Conservation (phyloP, 2,329 filamentous ascomycete genomes). For the Neofusicoccum umdonicola region DNA sequence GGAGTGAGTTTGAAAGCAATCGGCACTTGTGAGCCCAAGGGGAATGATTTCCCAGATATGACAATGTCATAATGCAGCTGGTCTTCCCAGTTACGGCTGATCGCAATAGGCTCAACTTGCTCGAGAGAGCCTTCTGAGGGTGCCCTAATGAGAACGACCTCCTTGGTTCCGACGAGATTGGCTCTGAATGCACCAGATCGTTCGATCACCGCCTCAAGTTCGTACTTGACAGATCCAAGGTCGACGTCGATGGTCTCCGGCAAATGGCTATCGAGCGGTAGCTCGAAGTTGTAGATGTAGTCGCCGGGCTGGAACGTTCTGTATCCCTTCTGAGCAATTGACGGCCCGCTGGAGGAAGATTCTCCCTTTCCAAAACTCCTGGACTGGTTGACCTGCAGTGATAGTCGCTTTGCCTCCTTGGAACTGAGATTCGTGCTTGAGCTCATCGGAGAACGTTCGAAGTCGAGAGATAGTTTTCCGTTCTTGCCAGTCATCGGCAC, state of each 20-base stretch:
- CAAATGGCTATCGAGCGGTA: constrained; percentile 74
- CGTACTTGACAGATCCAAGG: constrained; percentile 82
- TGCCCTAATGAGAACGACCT: constrained; percentile 79
- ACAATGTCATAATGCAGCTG: constrained; percentile 94
- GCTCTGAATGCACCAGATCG: constrained; percentile 86
- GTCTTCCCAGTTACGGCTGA: constrained; percentile 91
- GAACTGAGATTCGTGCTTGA: constrained; percentile 45
- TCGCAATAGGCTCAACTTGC: constrained; percentile 89
- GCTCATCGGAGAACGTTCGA: constrained; percentile 46
- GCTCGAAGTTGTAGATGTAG: constrained; percentile 75
- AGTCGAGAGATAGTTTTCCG: constrained; percentile 19
- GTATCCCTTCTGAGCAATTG: constrained; percentile 74
- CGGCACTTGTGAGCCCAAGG: constrained; percentile 80
- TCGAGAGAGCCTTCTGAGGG: constrained; percentile 86
- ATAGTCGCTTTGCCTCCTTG: constrained; percentile 65
- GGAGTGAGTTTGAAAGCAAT: constrained; percentile 94
- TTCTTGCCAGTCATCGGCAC: constrained; percentile 29
- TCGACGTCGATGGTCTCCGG: constrained; percentile 85
- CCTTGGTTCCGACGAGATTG: constrained; percentile 77
- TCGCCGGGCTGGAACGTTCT: constrained; percentile 77
- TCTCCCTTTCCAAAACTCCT: constrained; percentile 84
- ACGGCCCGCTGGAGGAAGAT: constrained; percentile 51
- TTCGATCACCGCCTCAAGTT: constrained; percentile 80
- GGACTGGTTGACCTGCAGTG: constrained; percentile 76
- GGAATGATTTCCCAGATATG: constrained; percentile 93